Percentiles rank a stretch among this genome's conserved stretches.
phyloP scores from a whole-genome alignment of 2,329 filamentous ascomycete species.

The Fusarium veterinarium region DNA sequence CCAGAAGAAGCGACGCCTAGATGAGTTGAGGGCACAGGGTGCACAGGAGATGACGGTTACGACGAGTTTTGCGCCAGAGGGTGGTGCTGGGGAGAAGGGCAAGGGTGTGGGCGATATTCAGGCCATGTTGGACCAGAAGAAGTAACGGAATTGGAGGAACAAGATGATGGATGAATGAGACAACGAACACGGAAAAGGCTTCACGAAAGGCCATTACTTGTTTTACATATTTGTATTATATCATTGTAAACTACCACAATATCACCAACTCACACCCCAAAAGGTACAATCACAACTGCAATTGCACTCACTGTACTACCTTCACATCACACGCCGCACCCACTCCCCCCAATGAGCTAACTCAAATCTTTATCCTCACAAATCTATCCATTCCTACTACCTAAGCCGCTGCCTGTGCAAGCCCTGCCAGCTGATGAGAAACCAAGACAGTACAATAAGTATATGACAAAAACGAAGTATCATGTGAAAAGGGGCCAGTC shows the following conservation, averaged over 20 bases:
- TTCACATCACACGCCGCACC: neutral
- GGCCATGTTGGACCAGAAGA: slow-evolving; percentile 54
- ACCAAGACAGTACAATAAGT: slow-evolving; percentile 34
- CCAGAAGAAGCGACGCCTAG: slow-evolving; percentile 83
- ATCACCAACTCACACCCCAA: slow-evolving; percentile 28
- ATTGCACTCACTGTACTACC: slow-evolving; percentile 15
- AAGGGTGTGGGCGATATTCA: slow-evolving; percentile 54
- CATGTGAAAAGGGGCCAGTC: slow-evolving; percentile 15
- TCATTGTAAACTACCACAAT: slow-evolving; percentile 32
- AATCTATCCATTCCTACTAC: slow-evolving; percentile 43
- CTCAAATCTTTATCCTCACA: slow-evolving; percentile 43
- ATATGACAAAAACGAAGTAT: slow-evolving; percentile 37
- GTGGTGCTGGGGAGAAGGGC: slow-evolving; percentile 46
- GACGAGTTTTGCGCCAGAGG: slow-evolving; percentile 52
- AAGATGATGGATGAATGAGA: slow-evolving; percentile 1
- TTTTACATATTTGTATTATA: slow-evolving; percentile 39
- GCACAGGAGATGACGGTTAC: slow-evolving; percentile 68
- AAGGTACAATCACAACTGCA: slow-evolving; percentile 10
- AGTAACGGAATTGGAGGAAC: slow-evolving; percentile 14
- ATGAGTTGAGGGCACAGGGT: slow-evolving; percentile 78
- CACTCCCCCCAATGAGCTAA: slow-evolving; percentile 19
- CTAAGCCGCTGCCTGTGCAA: slow-evolving; percentile 26
- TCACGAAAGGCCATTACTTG: slow-evolving; percentile 10
- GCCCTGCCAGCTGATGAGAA: slow-evolving; percentile 22
- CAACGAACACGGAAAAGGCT: slow-evolving; percentile 12